Evolutionary conservation across 306 rosid species (phyloP), one percentile per base, ranked within the genome.

Genomic region (Fragaria iinumae): DNA sequence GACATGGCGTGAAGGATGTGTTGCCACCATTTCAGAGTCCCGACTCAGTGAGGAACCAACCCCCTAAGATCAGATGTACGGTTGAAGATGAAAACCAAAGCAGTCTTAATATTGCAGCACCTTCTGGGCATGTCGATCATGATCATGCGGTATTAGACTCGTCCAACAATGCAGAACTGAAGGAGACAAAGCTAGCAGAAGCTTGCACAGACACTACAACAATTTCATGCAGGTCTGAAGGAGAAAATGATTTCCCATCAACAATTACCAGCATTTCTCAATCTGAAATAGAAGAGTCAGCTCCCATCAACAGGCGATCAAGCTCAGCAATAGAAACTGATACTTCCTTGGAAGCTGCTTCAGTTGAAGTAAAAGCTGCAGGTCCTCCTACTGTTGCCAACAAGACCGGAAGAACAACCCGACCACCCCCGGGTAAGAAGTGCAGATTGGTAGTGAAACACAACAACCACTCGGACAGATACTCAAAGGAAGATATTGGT

Each of bases 21-120:
- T 78, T 88, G 75, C 91, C 91, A 72, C 90, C 91, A 8, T 88
- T 88, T 80, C 85, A 88, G 79, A 67, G 85, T 52, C 72, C 72
- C 44, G 79, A 82, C 67, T 38, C 60, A 70, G 75, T 86, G 18
- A 79, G 71, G 75, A 86, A 80, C 63, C 85, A 77, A 43, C 50
- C 76, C 44, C 18, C 67, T 67, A 6, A 49, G 70, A 79, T 41
- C 21, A 53, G 71, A 76, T 49, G 80, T 74, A 59, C 43, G 72
- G 83, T 75, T 83, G 84, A 75, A 66, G 65, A 57, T 67, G 81
- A 79, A 78, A 64, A 67, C 56, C 67, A 13, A 62, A 64, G 81
- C 71, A 72, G 32, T 67, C 36, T 34, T 72, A 63, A 60, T 52
- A 77, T 53, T 74, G 85, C 83, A 65, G 67, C 69, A 53, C 68